phyloP scores from a whole-genome alignment of 129 eudicot species.

The Mikania micrantha region DNA sequence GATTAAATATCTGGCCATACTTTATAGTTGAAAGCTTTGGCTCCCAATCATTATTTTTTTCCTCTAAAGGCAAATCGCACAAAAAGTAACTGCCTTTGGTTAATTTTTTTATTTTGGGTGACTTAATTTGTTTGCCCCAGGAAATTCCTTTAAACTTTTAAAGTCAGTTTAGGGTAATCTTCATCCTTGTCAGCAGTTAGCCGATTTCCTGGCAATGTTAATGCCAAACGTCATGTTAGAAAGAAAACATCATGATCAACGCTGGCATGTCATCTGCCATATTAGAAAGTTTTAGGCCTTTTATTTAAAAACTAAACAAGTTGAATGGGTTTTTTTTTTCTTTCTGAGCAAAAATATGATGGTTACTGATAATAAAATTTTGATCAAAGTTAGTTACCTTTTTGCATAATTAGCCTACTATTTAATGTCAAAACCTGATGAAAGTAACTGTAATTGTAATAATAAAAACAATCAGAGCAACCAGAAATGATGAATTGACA shows the following conservation, averaged over 20 bases:
- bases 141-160: not conserved
- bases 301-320: no score
- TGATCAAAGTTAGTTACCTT: no score
- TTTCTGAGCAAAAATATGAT: not conserved
- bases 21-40: not conserved
- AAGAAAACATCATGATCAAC: not conserved
- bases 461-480: not conserved
- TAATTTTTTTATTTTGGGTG: not conserved
- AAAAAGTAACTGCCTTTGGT: not conserved
- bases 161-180: not conserved
- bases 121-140: not conserved
- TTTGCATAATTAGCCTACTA: no score
- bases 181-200: not conserved
- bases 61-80: not conserved
- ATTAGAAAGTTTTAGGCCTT: not conserved
- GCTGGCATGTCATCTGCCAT: not conserved
- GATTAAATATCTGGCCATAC: not conserved
- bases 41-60: not conserved
- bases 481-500: conserved; percentile 15
- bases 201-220: not conserved
- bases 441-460: not conserved
- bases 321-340: no score
- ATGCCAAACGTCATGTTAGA: not conserved
- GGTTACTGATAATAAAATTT: not conserved
- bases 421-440: not conserved